Base-by-base conservation (phyloP, 768 basidiomycete genomes). In the Lactarius evosmus region DNA sequence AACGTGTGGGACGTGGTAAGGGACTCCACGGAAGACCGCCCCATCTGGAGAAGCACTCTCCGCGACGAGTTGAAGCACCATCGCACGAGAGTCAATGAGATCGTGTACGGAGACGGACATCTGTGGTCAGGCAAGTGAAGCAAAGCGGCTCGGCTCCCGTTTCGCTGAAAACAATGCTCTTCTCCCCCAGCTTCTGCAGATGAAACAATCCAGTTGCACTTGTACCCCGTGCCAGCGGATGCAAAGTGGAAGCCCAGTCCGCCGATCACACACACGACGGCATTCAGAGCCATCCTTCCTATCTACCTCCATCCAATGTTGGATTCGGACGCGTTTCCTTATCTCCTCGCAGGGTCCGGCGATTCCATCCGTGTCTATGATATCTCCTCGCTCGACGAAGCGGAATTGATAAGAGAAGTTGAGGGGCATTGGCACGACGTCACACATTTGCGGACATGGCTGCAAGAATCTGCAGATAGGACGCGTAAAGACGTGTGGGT, bases 401-500 rank as follows among this genome's bases (percentile, higher is more conserved):
- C 86, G 1, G 89, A 89, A 63, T 74, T 91, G 32, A 73, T 94
- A n/a, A 78, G 80, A 30, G 84, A 86, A 69, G 75, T 91, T 12
- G 91, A 97, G 68, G 95, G 85, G 7, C 96, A 98, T 71, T 93
- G 88, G 85, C 93, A 93, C 68, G 93, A 97, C 69, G 86, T 98
- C 17, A 89, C 84, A 4, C 85, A 82, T 5, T 75, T 98, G 57
- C 80, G 82, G 32, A 76, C 88, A 12, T 97, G 94, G 93, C 75
- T 82, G 68, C 81, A 86, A 32, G 77, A 73, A 59, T 77, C 78
- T 9, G 76, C 76, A 29, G 82, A 80, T 65, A 79, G 78, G 8
- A 74, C 71, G 58, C 79, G 77, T n/a, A 78, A 77, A 66, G 91
- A 93, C 69, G 85, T 87, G 22, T 95, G 91, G 88, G 80, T 98